Evolutionary conservation across 495 filamentous ascomycete genomes (phyloP).

Genomic region (Penicillium samsonianum): DNA sequence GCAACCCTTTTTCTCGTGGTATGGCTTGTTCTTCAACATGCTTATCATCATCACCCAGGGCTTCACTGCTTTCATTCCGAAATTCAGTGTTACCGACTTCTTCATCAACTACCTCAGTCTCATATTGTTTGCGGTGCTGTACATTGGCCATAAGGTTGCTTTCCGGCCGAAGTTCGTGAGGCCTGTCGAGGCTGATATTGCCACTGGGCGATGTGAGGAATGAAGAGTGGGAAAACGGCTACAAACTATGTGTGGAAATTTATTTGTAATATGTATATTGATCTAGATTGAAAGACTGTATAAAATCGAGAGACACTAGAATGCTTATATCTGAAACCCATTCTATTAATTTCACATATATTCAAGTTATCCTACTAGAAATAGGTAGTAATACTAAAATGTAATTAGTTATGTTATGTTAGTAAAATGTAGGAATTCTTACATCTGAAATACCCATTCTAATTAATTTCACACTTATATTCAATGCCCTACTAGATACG

Average conservation of each 20-base stretch:
- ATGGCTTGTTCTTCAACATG: conserved; percentile 61
- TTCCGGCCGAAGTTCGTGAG: conserved; percentile 36
- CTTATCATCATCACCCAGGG: conserved; percentile 64
- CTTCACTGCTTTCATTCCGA: conserved; percentile 61
- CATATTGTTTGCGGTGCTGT: conserved; percentile 54
- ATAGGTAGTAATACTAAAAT: no score
- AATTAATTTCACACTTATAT: no score
- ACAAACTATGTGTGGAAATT: no score
- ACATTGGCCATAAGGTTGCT: conserved; percentile 51
- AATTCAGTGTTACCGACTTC: conserved; percentile 55
- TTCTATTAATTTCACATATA: no score
- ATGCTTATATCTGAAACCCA: no score
- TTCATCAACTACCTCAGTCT: conserved; percentile 57
- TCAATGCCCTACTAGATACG: no score
- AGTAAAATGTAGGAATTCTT: no score
- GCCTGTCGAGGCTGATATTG: conserved; percentile 39
- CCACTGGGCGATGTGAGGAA: conserved; percentile 27
- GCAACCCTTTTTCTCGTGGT: conserved; percentile 55
- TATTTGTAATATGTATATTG: no score
- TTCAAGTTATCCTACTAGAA: no score
- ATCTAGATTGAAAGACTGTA: no score
- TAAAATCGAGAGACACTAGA: background rate
- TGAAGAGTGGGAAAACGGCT: background rate
- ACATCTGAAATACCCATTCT: no score
- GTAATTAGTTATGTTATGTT: no score